phyloP scores from a whole-genome alignment of 2,329 filamentous ascomycete species.

The Phialophora expanda region DNA sequence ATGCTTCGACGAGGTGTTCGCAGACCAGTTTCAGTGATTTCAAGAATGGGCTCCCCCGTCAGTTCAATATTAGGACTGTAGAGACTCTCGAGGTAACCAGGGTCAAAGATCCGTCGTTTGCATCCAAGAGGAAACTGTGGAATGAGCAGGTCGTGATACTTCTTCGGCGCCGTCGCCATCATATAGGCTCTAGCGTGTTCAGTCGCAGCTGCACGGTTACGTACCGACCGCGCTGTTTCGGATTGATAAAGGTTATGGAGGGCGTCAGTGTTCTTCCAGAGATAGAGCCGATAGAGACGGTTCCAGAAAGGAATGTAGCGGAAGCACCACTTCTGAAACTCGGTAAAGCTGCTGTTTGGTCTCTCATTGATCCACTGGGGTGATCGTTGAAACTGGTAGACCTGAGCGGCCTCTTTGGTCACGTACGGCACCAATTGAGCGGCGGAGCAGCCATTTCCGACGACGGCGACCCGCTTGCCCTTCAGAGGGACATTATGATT shows the following conservation, averaged over 20 bases:
- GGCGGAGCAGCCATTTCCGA: conserved; percentile 64
- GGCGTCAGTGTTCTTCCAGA: conserved; percentile 43
- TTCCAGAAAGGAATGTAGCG: conserved; percentile 47
- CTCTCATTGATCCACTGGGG: conserved; percentile 59
- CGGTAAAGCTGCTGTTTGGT: conserved; percentile 42
- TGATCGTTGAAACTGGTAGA: conserved; percentile 64
- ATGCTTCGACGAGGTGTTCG: not conserved
- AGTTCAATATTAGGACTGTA: conserved; percentile 60
- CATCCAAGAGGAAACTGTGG: conserved; percentile 67
- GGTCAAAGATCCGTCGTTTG: conserved; percentile 67
- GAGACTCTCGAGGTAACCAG: conserved; percentile 60
- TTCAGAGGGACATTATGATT: conserved; percentile 54
- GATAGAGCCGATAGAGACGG: conserved; percentile 52
- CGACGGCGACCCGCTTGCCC: conserved; percentile 61
- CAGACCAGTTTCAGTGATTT: conserved; percentile 19
- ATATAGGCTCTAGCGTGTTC: conserved; percentile 46
- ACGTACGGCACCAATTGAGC: conserved; percentile 63
- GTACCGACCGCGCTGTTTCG: conserved; percentile 9
- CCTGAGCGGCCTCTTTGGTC: conserved; percentile 56
- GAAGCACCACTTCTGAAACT: conserved; percentile 55
- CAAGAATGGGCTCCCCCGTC: conserved; percentile 41
- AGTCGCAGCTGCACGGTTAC: conserved; percentile 8
- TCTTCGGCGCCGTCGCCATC: conserved; percentile 57
- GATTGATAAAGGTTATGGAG: conserved; percentile 51
- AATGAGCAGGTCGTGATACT: conserved; percentile 65